Conservation (phyloP, 2,329 filamentous ascomycete species). For the Hymenoscyphus fructigenus region DNA sequence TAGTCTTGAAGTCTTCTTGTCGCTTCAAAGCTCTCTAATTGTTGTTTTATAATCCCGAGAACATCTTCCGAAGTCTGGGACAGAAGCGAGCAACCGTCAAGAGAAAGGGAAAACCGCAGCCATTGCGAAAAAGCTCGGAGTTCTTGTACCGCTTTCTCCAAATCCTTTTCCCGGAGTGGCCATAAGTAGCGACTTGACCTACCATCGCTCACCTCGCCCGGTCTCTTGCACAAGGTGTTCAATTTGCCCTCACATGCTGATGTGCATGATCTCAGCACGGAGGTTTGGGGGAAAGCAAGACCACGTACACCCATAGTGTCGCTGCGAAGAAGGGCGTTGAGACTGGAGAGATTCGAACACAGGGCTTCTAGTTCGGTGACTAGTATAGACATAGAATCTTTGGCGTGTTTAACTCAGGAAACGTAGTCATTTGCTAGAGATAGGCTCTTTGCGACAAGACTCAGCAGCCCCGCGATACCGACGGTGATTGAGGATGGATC, state of each 20-base stretch:
- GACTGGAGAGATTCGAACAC: neutral
- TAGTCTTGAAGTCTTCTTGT: neutral
- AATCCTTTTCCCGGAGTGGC: neutral
- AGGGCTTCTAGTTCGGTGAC: neutral
- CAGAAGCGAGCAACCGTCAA: neutral
- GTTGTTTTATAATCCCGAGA: neutral
- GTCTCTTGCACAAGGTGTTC: neutral
- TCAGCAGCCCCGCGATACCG: neutral
- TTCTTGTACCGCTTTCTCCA: neutral
- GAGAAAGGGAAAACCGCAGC: neutral
- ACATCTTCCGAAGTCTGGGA: neutral
- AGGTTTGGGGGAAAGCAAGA: neutral
- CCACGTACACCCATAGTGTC: neutral
- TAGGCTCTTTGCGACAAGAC: neutral
- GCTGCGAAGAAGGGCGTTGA: neutral
- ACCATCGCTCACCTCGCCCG: neutral
- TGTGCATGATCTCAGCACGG: neutral
- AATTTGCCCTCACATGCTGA: neutral
- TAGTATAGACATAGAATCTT: neutral
- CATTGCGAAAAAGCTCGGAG: neutral
- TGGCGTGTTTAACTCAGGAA: neutral
- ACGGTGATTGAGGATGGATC: neutral
- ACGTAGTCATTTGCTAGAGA: no score
- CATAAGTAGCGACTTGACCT: neutral
- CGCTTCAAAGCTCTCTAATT: neutral